Evolutionary conservation across 345 rosid species (phyloP), one percentile per base, ranked within the genome.

Genomic region (Populus alba): DNA sequence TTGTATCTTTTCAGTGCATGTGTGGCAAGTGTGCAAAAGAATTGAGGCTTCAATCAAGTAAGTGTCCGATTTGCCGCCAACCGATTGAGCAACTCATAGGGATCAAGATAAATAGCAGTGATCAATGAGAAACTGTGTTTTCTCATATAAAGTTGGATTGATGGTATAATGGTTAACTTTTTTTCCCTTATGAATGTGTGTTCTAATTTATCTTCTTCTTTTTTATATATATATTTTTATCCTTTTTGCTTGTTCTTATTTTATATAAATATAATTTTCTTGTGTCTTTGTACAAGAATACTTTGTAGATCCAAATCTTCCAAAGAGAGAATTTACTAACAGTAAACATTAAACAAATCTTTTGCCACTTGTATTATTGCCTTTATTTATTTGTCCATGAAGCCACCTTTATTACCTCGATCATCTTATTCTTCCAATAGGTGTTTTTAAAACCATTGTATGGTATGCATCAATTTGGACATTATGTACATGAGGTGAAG

Each of bases 31-130:
- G 97, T 78, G 97, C 98, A 49, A 94, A 89, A 86, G 90, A 74
- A 71, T 80, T 96, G 88, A 87, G 91, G 84, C 86, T 88, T 79
- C 98, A 84, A 81, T 87, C 99, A 68, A 92, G 91, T 76, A 94
- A 90, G 79, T 94, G 98, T 81, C 98, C 98, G 22, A 91, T 96
- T 74, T 96, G 99, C 81, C 91, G 98, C 20, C 92, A 96, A 74
- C 89, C 95, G 18, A 94, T 94, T 20, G 85, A 84, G 35, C 89
- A 88, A 81, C 92, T 94, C 76, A 85, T 94, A 75, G 91, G 90
- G 91, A 92, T 92, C 90, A 93, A 92, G 86, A 82, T 93, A 81
- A 87, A 79, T 39, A 82, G 67, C 65, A 80, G 67, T 72, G 77
- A 83, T 84, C 87, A 75, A 38, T 90, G 83, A 87, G 49, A 70